Percentiles rank a stretch among this genome's conserved stretches.
Evolutionary conservation across 2,329 filamentous ascomycete species (phyloP).

Genomic region (Fusarium sterilihyphosum): DNA sequence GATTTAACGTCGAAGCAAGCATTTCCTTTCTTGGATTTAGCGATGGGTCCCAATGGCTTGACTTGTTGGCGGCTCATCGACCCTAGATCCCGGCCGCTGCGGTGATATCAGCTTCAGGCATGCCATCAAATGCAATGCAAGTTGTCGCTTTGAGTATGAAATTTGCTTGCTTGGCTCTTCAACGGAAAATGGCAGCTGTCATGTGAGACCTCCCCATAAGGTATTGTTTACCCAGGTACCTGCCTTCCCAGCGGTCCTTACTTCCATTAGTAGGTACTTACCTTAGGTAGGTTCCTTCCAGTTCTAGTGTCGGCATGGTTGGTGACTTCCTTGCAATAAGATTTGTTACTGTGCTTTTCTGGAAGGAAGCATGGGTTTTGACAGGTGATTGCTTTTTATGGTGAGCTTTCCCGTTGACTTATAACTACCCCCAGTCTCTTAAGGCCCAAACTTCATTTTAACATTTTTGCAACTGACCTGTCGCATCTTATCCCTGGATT

Average conservation of each 20-base stretch:
- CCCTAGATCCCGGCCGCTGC: neutral
- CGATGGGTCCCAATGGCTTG: neutral
- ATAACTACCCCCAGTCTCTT: neutral
- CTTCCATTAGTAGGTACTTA: neutral
- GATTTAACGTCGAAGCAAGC: conserved; percentile 2
- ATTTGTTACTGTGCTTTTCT: conserved; percentile 12
- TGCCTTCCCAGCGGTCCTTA: neutral
- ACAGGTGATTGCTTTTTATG: conserved; percentile 13
- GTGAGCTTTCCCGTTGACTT: neutral
- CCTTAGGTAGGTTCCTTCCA: neutral
- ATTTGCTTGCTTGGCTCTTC: neutral
- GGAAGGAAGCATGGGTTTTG: conserved; percentile 14
- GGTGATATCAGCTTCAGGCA: neutral
- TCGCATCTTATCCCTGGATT: neutral
- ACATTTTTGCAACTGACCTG: neutral
- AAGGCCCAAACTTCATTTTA: neutral
- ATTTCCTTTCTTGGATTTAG: conserved; percentile 5
- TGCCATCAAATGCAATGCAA: neutral
- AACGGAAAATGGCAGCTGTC: conserved; percentile 10
- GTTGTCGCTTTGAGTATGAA: neutral
- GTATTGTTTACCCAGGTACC: neutral
- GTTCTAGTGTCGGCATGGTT: neutral
- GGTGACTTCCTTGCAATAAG: neutral
- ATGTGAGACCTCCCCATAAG: conserved; percentile 8
- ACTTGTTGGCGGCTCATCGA: neutral